These are phyloP conservation scores for Nakazawaea ernobii DNA, from an alignment of 805 yeast species.

Conservation along the genomic window DNA sequence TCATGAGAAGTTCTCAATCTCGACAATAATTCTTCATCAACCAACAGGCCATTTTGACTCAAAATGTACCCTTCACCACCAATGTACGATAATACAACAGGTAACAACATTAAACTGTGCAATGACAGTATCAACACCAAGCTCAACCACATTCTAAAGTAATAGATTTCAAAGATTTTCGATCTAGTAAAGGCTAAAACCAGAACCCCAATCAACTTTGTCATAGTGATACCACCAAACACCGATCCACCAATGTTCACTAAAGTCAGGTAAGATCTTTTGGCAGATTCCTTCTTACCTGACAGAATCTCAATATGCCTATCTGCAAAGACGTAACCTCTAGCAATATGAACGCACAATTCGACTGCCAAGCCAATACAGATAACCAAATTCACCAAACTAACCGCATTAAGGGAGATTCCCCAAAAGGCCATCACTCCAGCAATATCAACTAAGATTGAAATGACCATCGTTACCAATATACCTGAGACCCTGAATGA, in stretches of 20 bases:
- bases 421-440: conserved; percentile 75
- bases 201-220: conserved; percentile 81
- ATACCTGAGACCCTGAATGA: conserved; percentile 55
- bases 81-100: conserved; percentile 57
- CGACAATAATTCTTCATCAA: conserved; percentile 20
- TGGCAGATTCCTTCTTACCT: conserved; percentile 10
- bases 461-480: conserved; percentile 50
- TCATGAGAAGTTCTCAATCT: conserved; percentile 11
- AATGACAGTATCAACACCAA: conserved; percentile 70
- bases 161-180: conserved; percentile 83
- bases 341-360: conserved; percentile 81
- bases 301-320: conserved; percentile 6
- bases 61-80: conserved; percentile 54
- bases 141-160: conserved; percentile 92
- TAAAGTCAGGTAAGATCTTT: conserved; percentile 53
- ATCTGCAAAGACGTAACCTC: conserved; percentile 51
- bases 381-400: conserved; percentile 84
- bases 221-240: conserved; percentile 82
- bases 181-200: conserved; percentile 86
- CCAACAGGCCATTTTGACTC: conserved; percentile 13
- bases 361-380: conserved; percentile 93
- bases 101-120: conserved; percentile 76
- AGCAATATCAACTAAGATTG: conserved; percentile 67
- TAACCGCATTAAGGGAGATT: conserved; percentile 80
- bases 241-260: conserved; percentile 85